Percentiles rank a stretch among this genome's conserved stretches.
Evolutionary conservation across 1,284 basidiomycete species (phyloP).

Genomic region (Moesziomyces parantarcticus): DNA sequence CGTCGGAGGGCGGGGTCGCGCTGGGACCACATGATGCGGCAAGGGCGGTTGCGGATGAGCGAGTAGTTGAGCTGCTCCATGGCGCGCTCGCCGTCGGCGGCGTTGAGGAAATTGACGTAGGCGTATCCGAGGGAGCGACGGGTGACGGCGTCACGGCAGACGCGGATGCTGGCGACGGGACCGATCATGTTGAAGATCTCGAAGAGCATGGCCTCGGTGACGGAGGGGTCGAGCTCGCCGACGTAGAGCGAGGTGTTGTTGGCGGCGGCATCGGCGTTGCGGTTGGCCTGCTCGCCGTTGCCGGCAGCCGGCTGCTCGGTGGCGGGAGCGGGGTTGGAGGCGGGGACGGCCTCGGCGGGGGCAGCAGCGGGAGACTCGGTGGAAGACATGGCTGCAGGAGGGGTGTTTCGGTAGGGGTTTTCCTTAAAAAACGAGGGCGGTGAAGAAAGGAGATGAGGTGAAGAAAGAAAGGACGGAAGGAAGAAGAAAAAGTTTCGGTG

Average conservation of each 20-base stretch:
- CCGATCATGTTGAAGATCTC: conserved; percentile 99
- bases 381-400: conserved; percentile 51
- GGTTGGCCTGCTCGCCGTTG: conserved; percentile 26
- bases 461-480: neutral
- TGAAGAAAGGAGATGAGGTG: conserved; percentile 1
- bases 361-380: conserved; percentile 50
- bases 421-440: conserved; percentile 11
- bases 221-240: conserved; percentile 95
- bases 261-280: conserved; percentile 40
- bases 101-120: conserved; percentile 99
- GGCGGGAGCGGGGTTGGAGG: conserved; percentile 34
- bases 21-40: conserved; percentile 99
- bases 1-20: conserved; percentile 98
- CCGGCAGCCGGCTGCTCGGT: conserved; percentile 64
- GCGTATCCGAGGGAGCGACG: conserved; percentile 99
- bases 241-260: conserved; percentile 88
- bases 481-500: conserved; percentile 29
- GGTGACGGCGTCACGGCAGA: conserved; percentile 99
- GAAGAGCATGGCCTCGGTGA: conserved; percentile 99
- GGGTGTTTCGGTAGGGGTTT: too few relatives aligned
- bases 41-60: conserved; percentile 96
- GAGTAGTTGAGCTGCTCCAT: conserved; percentile 99
- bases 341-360: conserved; percentile 50
- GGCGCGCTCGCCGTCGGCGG: conserved; percentile 96
- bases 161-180: conserved; percentile 97